Evolutionary conservation across 805 yeast species (phyloP).

Genomic region (Teunomyces tritomae): DNA sequence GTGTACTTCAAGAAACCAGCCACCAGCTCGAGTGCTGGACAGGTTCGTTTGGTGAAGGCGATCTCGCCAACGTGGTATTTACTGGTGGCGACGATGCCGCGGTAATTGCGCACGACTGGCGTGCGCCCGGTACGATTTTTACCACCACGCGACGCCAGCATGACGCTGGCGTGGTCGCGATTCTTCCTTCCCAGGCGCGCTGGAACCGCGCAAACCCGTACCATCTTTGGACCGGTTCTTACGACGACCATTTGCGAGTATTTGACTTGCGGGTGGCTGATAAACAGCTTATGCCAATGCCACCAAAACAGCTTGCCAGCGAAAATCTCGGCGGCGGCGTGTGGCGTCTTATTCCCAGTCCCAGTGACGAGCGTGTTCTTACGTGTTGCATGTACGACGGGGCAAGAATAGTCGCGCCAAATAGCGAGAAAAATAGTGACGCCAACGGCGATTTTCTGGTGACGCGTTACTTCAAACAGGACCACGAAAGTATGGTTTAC

Average conservation of each 20-base stretch:
- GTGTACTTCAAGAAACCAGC: constrained; percentile 26
- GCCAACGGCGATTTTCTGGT: constrained; percentile 22
- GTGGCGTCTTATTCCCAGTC: constrained; percentile 80
- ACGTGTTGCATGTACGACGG: constrained; percentile 97
- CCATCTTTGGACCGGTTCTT: constrained; percentile 81
- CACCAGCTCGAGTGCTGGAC: constrained; percentile 91
- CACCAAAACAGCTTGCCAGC: too few species aligned
- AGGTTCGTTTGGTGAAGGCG: constrained; percentile 64
- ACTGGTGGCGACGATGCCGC: constrained; percentile 91
- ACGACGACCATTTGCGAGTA: constrained; percentile 74
- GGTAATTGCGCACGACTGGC: constrained; percentile 69
- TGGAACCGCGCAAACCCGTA: constrained; percentile 48
- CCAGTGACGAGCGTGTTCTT: constrained; percentile 46
- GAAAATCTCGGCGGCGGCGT: constrained; percentile 85
- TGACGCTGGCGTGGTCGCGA: constrained; percentile 88
- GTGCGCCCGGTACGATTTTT: constrained; percentile 40
- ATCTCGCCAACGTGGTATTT: constrained; percentile 56
- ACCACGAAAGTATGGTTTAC: constrained; percentile 90
- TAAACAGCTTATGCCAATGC: constrained; percentile 18
- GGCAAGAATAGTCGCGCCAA: constrained; percentile 58
- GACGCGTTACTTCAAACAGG: constrained; percentile 50
- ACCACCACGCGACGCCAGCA: constrained; percentile 56
- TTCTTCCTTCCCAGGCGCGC: constrained; percentile 44
- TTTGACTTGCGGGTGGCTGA: constrained; percentile 69
- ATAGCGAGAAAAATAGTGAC: constrained; percentile 6